These are phyloP conservation scores for Phytophthora pisi DNA, from an alignment of 352 stramenopile species.

Conservation along the genomic window DNA sequence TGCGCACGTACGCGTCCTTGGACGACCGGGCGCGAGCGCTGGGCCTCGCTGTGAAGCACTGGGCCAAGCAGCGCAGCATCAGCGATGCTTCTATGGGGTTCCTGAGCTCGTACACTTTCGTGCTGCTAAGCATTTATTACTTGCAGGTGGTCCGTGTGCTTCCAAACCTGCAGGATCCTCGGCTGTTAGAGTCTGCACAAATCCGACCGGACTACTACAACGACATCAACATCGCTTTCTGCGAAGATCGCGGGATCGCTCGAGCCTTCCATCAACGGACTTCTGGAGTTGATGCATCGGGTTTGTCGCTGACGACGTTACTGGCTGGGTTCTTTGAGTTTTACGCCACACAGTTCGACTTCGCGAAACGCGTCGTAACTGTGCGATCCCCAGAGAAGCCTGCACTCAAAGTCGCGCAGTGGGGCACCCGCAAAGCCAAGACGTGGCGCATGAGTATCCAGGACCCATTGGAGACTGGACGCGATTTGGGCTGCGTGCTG, in stretches of 20 bases:
- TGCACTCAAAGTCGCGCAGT: slow-evolving; percentile 47
- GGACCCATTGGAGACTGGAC: slow-evolving; percentile 79
- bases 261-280: slow-evolving; percentile 44
- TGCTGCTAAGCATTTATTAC: slow-evolving; percentile 98
- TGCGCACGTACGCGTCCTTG: slow-evolving; percentile 79
- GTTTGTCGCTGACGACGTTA: slow-evolving; percentile 74
- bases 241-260: slow-evolving; percentile 44
- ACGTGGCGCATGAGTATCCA: slow-evolving; percentile 88
- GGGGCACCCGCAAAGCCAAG: slow-evolving; percentile 56
- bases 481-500: slow-evolving; percentile 83
- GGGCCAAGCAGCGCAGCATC: slow-evolving; percentile 96
- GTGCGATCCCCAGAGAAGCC: slow-evolving; percentile 70
- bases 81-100: slow-evolving; percentile 96
- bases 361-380: slow-evolving; percentile 92
- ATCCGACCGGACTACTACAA: slow-evolving; percentile 49
- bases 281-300: neutral
- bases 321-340: slow-evolving; percentile 97
- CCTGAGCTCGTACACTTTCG: slow-evolving; percentile 98
- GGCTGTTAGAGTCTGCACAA: slow-evolving; percentile 47
- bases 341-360: slow-evolving; percentile 97
- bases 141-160: slow-evolving; percentile 92
- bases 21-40: slow-evolving; percentile 86
- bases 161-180: slow-evolving; percentile 93
- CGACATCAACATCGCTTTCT: slow-evolving; percentile 80
- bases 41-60: slow-evolving; percentile 97